phyloP scores from a whole-genome alignment of 2,329 filamentous ascomycete species.

The Talaromyces pinophilus region DNA sequence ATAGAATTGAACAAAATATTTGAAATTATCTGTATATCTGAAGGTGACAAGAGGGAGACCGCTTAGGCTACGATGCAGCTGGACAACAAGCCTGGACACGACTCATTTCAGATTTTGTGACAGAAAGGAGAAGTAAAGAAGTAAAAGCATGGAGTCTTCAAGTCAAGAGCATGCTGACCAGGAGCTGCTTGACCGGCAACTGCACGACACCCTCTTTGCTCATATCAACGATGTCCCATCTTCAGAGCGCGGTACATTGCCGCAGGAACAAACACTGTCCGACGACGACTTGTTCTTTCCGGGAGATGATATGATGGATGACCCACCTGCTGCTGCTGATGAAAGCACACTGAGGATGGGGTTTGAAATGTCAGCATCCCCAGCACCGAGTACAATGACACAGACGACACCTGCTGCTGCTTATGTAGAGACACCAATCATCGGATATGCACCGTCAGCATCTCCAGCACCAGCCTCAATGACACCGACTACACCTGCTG shows the following conservation, averaged over 20 bases:
- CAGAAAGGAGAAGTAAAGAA: neutral
- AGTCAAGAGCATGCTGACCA: neutral
- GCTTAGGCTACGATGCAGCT: neutral
- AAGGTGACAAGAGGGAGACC: neutral
- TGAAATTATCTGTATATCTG: neutral
- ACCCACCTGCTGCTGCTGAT: neutral
- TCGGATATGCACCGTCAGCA: neutral
- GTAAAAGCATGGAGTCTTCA: neutral
- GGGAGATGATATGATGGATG: neutral
- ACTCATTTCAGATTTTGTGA: neutral
- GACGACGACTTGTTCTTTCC: neutral
- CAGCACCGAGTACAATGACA: neutral
- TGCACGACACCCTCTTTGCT: neutral
- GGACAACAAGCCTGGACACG: neutral
- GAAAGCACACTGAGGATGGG: neutral
- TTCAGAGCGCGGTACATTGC: neutral
- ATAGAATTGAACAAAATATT: neutral
- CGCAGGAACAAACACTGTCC: neutral
- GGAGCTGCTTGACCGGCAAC: neutral
- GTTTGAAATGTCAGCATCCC: neutral
- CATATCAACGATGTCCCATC: neutral
- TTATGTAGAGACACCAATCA: neutral
- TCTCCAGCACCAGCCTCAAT: neutral
- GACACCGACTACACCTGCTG: neutral
- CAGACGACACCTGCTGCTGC: neutral